A percentile compares a stretch with the other conserved stretches of the same genome.
Evolutionary conservation across 192 early-diverging fungal species (phyloP).

Genomic region (Podila verticillata): DNA sequence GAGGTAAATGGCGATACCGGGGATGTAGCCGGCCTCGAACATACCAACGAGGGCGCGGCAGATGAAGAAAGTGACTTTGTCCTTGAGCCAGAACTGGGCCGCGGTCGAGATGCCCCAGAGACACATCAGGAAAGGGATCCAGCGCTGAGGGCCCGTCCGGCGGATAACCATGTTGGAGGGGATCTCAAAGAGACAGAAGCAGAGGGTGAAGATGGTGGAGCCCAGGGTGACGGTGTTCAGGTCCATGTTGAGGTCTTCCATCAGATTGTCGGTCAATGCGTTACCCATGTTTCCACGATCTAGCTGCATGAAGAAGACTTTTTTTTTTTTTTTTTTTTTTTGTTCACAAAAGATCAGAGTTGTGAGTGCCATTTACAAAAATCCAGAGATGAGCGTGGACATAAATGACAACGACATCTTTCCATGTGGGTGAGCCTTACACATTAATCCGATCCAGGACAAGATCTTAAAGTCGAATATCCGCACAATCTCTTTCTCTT

Average conservation of each 20-base stretch:
- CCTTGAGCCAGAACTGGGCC: constrained; percentile 49
- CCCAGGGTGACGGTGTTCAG: constrained; percentile 58
- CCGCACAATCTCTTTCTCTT: constrained; percentile 58
- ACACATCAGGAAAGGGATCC: constrained; percentile 61
- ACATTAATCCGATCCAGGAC: constrained; percentile 60
- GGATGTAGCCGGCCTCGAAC: constrained; percentile 64
- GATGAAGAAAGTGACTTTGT: constrained; percentile 51
- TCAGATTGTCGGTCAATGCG: constrained; percentile 60
- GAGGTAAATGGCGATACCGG: constrained; percentile 57
- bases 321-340: not conserved
- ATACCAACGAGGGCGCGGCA: constrained; percentile 60
- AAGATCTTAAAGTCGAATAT: constrained; percentile 58
- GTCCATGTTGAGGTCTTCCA: constrained; percentile 56
- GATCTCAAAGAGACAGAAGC: constrained; percentile 54
- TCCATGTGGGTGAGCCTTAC: constrained; percentile 5
- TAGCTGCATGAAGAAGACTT: constrained; percentile 54
- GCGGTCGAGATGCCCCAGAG: constrained; percentile 30
- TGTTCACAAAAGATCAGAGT: constrained; percentile 41
- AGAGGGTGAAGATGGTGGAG: constrained; percentile 56
- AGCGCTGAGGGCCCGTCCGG: constrained; percentile 57
- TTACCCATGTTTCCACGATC: constrained; percentile 60
- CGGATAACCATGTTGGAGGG: constrained; percentile 62
- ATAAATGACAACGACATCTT: too few species aligned
- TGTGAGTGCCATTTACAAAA: constrained; percentile 19
- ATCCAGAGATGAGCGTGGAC: not conserved